Evolutionary conservation across 306 rosid species (phyloP), one percentile per base, ranked within the genome.

Genomic region (Acacia melanoxylon): DNA sequence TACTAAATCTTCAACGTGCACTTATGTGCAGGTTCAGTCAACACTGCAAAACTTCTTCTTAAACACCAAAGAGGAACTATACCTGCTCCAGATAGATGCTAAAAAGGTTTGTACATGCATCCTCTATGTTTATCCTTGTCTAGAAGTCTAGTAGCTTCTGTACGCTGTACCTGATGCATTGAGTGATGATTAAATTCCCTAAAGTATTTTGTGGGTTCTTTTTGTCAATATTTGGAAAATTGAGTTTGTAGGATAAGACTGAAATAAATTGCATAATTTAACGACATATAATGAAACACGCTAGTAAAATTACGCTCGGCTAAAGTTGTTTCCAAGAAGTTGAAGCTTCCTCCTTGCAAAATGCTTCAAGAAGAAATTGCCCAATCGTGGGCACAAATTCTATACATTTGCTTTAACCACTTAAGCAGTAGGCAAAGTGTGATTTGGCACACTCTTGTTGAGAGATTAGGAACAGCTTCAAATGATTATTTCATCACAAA

Each of bases 21-120:
- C 37, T 29, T 20, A 35, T 35, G 52, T 81, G 84, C 91, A 95
- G 98, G 97, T 95, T 59, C 89, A 77, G 46, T 45, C 89, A 74
- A 91, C 94, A 0, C 81, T 93, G 19, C 89, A 93, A 58, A 93
- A 84, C 15, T 95, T 91, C 76, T 93, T 85, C 86, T 81, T 82
- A 78, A 88, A 89, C 70, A 51, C 81, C 44, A 88, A 90, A 58
- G 83, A 9, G 73, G 93, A 89, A 51, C 93, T 93, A 68, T 93
- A 93, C 89, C 84, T 91, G 58, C 97, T 95, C 80, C 99, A 95
- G 71, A 88, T 95, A 71, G 95, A 91, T 72, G 90, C 92, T 41
- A 90, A 83, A 74, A 90, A 87, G 98, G 99, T 93, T 66, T 41
- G 73, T 67, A 10, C 19, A 7, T 46, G 16, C 77, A 44, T 81